Conservation (phyloP, 176 grass and related monocot genomes). For the Dendrocalamus sinicus region DNA sequence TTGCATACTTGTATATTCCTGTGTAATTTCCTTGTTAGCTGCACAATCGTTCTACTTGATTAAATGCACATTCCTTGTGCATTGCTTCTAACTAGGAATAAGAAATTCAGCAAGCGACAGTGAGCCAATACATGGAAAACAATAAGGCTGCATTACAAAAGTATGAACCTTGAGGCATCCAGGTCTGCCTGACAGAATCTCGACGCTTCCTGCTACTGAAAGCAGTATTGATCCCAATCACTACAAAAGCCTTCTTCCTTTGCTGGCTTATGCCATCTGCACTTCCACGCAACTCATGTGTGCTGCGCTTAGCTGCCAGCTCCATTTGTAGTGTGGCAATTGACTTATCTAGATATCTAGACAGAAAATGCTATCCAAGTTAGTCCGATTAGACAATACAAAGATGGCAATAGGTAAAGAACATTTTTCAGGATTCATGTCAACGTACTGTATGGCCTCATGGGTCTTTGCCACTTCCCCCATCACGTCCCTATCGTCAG, state of each 20-base stretch:
- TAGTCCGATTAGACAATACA: slow-evolving; percentile 1
- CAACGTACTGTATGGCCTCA: slow-evolving; percentile 80
- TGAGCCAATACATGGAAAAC: neutral
- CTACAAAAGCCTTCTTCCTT: slow-evolving; percentile 74
- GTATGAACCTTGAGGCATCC: slow-evolving; percentile 91
- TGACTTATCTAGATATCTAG: slow-evolving; percentile 75
- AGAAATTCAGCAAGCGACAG: slow-evolving; percentile 1
- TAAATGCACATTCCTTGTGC: slow-evolving; percentile 17
- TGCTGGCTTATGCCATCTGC: slow-evolving; percentile 31
- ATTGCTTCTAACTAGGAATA: slow-evolving; percentile 32
- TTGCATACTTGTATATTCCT: neutral
- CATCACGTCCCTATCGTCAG: slow-evolving; percentile 68
- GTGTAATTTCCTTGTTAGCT: neutral
- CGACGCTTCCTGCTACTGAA: slow-evolving; percentile 94
- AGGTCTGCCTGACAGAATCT: slow-evolving; percentile 90
- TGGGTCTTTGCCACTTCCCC: slow-evolving; percentile 69
- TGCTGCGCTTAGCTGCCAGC: slow-evolving; percentile 77
- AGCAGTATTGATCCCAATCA: slow-evolving; percentile 92
- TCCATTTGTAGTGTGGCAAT: slow-evolving; percentile 95
- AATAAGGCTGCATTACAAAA: neutral
- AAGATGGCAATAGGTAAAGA: neutral
- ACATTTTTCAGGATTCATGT: slow-evolving; percentile 26
- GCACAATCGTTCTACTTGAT: neutral
- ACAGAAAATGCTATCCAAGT: slow-evolving; percentile 36
- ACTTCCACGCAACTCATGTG: slow-evolving; percentile 54